Conservation (phyloP, 1,284 basidiomycete species). For the Inonotus hispidus region DNA sequence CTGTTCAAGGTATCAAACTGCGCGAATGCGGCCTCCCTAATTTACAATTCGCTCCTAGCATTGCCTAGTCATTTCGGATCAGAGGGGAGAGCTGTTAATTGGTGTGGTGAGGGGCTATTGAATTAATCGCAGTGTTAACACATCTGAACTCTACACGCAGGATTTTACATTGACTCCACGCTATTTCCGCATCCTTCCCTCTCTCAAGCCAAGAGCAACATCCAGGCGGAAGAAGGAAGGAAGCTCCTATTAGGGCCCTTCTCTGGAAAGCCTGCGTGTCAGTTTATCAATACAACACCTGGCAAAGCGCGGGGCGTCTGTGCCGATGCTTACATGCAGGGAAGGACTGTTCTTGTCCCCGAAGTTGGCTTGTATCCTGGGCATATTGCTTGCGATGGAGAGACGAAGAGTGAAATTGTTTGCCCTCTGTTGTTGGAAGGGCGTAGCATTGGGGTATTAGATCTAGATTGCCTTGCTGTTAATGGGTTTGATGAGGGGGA, state of each 20-base stretch:
- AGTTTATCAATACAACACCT: constrained; percentile 60
- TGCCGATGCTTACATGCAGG: constrained; percentile 64
- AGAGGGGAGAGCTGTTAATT: constrained; percentile 69
- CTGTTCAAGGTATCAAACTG: constrained; percentile 73
- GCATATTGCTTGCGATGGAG: constrained; percentile 86
- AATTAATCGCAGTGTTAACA: not conserved
- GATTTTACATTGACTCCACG: constrained; percentile 74
- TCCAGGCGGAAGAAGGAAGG: constrained; percentile 15
- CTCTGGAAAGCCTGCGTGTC: constrained; percentile 84
- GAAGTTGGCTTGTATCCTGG: constrained; percentile 79
- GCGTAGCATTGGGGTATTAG: constrained; percentile 68
- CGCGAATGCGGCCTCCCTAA: constrained; percentile 73
- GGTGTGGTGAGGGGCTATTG: constrained; percentile 65
- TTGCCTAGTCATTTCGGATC: constrained; percentile 64
- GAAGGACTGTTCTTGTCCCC: constrained; percentile 54
- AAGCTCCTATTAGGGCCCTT: constrained; percentile 75
- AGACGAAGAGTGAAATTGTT: constrained; percentile 84
- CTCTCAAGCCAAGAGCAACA: constrained; percentile 8
- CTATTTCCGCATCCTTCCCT: constrained; percentile 51
- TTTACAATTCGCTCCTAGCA: constrained; percentile 71
- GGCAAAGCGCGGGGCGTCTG: constrained; percentile 71
- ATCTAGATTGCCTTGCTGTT: constrained; percentile 76
- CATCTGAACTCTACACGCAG: constrained; percentile 34
- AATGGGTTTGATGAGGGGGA: constrained; percentile 75
- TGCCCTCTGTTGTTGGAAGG: constrained; percentile 56